phyloP scores from a whole-genome alignment of 352 stramenopile genomes.

The Pythium coloratum region DNA sequence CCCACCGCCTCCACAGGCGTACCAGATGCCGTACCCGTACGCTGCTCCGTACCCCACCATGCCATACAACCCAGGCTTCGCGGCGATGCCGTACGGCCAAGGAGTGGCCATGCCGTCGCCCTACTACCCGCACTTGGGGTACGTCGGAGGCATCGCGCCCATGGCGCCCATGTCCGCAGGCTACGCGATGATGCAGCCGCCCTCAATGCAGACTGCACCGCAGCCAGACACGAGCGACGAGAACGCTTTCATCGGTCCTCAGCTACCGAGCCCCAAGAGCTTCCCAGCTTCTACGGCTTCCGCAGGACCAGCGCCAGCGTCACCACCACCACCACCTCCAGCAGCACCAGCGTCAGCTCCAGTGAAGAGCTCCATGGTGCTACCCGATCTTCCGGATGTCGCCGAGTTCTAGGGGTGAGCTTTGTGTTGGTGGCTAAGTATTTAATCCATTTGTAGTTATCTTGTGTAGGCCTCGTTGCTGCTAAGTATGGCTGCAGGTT shows the following conservation, averaged over 20 bases:
- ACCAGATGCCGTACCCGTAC: slow-evolving; percentile 33
- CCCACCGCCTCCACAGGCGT: slow-evolving; percentile 14
- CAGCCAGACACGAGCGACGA: neutral
- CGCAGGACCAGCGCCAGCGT: neutral
- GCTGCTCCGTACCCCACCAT: slow-evolving; percentile 33
- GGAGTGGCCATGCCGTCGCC: slow-evolving; percentile 17
- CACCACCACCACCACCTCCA: slow-evolving; percentile 3
- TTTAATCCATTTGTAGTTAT: neutral
- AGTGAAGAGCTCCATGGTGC: neutral
- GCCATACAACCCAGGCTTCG: slow-evolving; percentile 16
- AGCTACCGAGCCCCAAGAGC: slow-evolving; percentile 38
- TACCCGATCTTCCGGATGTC: slow-evolving; percentile 58
- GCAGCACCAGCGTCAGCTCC: neutral
- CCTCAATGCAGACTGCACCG: neutral
- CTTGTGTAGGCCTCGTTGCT: neutral
- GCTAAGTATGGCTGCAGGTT: neutral
- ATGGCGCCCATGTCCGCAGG: slow-evolving; percentile 2
- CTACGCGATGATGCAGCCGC: slow-evolving; percentile 17
- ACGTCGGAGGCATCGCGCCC: slow-evolving; percentile 18
- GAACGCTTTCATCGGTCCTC: slow-evolving; percentile 46
- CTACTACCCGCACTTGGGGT: slow-evolving; percentile 24
- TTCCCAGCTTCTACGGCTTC: slow-evolving; percentile 6
- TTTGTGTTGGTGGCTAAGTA: neutral
- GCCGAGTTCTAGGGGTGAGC: slow-evolving; percentile 17
- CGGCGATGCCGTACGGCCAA: slow-evolving; percentile 14